Evolutionary conservation across 2,329 filamentous ascomycete genomes (phyloP).

Genomic region (Ilyonectria sp.): DNA sequence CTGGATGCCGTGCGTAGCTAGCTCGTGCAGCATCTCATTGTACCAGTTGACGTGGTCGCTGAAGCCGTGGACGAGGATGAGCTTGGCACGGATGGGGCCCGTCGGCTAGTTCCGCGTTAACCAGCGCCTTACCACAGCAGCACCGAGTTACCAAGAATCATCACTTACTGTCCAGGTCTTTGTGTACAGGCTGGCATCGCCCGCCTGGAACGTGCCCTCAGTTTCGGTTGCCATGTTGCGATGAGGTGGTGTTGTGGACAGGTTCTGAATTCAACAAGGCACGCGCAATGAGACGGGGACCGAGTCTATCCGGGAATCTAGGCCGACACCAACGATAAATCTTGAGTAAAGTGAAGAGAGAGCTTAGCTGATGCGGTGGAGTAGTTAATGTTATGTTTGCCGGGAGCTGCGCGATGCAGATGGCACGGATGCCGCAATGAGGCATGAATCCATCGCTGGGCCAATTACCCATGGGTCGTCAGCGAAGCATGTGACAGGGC

Average conservation of each 20-base stretch:
- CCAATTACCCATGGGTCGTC: neutral
- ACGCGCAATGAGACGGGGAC: neutral
- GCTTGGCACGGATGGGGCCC: constrained; percentile 74
- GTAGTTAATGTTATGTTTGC: neutral
- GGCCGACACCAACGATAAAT: neutral
- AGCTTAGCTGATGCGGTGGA: neutral
- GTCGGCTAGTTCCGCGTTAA: constrained; percentile 62
- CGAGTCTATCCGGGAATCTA: neutral
- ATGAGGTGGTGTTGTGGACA: neutral
- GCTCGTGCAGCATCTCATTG: constrained; percentile 78
- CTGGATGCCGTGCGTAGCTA: constrained; percentile 81
- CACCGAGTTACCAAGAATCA: neutral
- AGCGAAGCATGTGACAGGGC: constrained; percentile 23
- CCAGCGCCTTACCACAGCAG: constrained; percentile 1
- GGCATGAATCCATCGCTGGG: neutral
- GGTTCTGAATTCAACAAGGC: neutral
- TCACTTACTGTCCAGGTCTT: constrained; percentile 72
- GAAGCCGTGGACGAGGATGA: constrained; percentile 92
- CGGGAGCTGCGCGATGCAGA: neutral
- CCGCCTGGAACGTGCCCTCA: constrained; percentile 67
- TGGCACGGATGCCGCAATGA: neutral
- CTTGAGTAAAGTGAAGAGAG: neutral
- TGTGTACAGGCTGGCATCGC: constrained; percentile 64
- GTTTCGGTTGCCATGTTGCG: constrained; percentile 55
- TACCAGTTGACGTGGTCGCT: constrained; percentile 88